These are phyloP conservation scores for Blastobotrys arbuscula DNA, from an alignment of 1,139 yeast genomes.

Conservation along the genomic window DNA sequence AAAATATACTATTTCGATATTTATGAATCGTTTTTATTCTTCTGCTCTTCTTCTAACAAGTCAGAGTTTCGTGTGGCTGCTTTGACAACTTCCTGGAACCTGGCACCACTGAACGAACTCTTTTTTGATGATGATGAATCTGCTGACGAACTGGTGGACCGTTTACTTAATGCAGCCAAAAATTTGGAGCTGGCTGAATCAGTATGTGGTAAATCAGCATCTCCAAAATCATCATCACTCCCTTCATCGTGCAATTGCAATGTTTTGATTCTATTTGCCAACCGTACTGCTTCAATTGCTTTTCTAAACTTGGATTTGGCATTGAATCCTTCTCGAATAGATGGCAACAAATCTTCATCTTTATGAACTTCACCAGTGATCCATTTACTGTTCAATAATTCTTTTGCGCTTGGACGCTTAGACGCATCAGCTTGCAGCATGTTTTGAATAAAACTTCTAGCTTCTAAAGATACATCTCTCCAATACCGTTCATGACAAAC, in stretches of 20 bases:
- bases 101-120: constrained; percentile 28
- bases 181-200: constrained; percentile 7
- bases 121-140: neutral
- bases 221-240: constrained; percentile 38
- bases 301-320: constrained; percentile 81
- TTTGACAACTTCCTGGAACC: constrained; percentile 68
- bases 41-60: constrained; percentile 18
- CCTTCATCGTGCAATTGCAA: constrained; percentile 51
- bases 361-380: constrained; percentile 39
- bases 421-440: constrained; percentile 63
- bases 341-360: constrained; percentile 63
- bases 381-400: constrained; percentile 68
- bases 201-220: neutral
- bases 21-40: neutral
- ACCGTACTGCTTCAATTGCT: constrained; percentile 75
- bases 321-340: constrained; percentile 65
- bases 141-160: neutral
- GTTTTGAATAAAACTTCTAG: constrained; percentile 63
- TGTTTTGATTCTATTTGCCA: constrained; percentile 66
- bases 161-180: constrained; percentile 1
- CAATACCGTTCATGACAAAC: constrained; percentile 85
- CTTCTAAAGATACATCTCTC: constrained; percentile 69
- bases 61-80: constrained; percentile 69
- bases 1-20: neutral
- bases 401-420: constrained; percentile 59